phyloP scores from a whole-genome alignment of 164 flowering plant species.

The Umbilicus rupestris region DNA sequence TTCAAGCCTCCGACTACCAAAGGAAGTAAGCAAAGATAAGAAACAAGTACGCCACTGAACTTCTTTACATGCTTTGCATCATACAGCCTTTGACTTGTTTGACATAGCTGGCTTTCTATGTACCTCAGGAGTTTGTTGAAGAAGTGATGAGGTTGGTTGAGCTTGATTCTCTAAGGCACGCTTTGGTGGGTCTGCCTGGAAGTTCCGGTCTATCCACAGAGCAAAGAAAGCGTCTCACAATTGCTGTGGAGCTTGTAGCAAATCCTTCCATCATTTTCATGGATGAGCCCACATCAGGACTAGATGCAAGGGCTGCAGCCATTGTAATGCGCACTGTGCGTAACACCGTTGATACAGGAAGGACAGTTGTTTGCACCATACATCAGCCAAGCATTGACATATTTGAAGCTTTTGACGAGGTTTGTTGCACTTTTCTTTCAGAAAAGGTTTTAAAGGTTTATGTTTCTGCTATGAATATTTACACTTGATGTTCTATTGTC shows the following conservation, averaged over 20 bases:
- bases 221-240: slow-evolving; percentile 88
- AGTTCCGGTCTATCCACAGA: slow-evolving; percentile 78
- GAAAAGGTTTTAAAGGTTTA: neutral
- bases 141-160: slow-evolving; percentile 85
- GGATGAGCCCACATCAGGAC: slow-evolving; percentile 99
- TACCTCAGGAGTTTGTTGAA: slow-evolving; percentile 75
- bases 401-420: slow-evolving; percentile 98
- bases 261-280: slow-evolving; percentile 93
- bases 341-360: slow-evolving; percentile 91
- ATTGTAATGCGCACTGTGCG: slow-evolving; percentile 95
- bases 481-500: slow-evolving; percentile 7
- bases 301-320: slow-evolving; percentile 96
- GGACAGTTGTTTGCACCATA: slow-evolving; percentile 95
- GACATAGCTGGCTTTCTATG: slow-evolving; percentile 3
- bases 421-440: slow-evolving; percentile 12
- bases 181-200: slow-evolving; percentile 88
- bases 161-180: slow-evolving; percentile 60
- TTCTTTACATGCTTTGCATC: neutral
- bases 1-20: slow-evolving; percentile 70
- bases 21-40: slow-evolving; percentile 45
- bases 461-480: neutral
- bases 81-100: neutral
- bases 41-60: slow-evolving; percentile 22
- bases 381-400: slow-evolving; percentile 96
- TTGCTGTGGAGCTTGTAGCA: slow-evolving; percentile 96